A percentile compares a stretch with the other conserved stretches of the same genome.
Conservation (phyloP, 1,284 basidiomycete genomes). For the Megacollybia platyphylla region DNA sequence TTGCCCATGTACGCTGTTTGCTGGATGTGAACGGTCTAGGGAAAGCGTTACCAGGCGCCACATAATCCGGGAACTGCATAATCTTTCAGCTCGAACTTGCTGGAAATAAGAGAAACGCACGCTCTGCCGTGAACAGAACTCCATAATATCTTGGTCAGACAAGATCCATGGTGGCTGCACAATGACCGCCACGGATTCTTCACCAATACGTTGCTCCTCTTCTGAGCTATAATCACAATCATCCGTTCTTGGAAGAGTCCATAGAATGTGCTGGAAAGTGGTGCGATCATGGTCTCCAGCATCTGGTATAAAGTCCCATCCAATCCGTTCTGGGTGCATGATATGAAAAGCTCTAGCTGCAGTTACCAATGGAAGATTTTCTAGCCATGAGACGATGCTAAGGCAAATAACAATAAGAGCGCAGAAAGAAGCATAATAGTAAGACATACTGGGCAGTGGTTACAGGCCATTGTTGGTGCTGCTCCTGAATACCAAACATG, state of each 20-base stretch:
- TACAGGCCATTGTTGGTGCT: too few species aligned
- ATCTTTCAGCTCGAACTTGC: too few species aligned
- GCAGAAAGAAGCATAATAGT: not conserved
- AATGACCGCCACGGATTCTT: constrained; percentile 32
- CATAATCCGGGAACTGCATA: too few species aligned
- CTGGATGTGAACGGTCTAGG: constrained; percentile 14
- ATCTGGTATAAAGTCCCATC: constrained; percentile 29
- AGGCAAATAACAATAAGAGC: not conserved
- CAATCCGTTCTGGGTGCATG: constrained; percentile 23
- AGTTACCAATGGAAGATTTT: constrained; percentile 40
- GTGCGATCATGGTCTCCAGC: constrained; percentile 24
- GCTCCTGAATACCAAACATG: constrained; percentile 17
- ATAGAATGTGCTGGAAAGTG: constrained; percentile 35
- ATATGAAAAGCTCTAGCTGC: constrained; percentile 40
- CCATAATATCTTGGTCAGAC: constrained; percentile 37
- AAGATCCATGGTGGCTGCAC: constrained; percentile 59
- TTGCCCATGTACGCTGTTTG: constrained; percentile 50
- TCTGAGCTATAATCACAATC: constrained; percentile 8
- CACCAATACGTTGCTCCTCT: constrained; percentile 10
- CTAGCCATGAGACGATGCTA: constrained; percentile 26
- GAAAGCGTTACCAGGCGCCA: constrained; percentile 12
- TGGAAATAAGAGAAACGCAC: constrained; percentile 19
- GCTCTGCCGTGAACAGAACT: constrained; percentile 33
- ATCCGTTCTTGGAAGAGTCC: constrained; percentile 19
- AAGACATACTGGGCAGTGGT: too few species aligned